Base-by-base conservation (phyloP, 495 filamentous ascomycete genomes). In the Penicillium coffeae region DNA sequence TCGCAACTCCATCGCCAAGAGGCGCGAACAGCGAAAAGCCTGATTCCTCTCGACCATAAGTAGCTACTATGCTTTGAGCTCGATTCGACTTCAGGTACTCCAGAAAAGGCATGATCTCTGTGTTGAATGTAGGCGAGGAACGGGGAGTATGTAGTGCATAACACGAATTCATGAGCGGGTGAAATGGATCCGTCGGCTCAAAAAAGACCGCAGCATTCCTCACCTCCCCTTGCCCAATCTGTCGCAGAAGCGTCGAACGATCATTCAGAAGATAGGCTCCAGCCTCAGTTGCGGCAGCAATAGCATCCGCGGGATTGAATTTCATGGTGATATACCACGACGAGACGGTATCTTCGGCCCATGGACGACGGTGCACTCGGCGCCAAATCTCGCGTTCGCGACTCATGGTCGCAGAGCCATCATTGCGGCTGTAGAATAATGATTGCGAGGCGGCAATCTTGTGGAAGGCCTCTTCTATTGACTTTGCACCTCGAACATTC, bases 371-470 rank as follows among this genome's bases (percentile, higher is more conserved):
- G 27, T 42, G 39, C 8, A 19, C 21, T 27, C 20, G 39, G 20
- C 39, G 20, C 39, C 39, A 42, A n/a, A 42, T 42, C 15, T 42
- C 39, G 1, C 21, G 39, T 42, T 42, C 39, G 13, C 15, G 21
- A n/a, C 20, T n/a, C 39, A 42, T 42, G 8, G 39, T 42, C 3
- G 39, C 39, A 8, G 20, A 42, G 13, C 39, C 39, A 25, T 27
- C 39, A n/a, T 42, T 14, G 13, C 20, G 21, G 21, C 14, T 42
- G 20, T 42, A 27, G 15, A 42, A 42, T 12, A 42, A 20, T 2
- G 20, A 42, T 15, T 42, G 39, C 1, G 19, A 21, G 10, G 19
- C 14, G 10, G 39, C 39, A n/a, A 42, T 27, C 27, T 13, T 18
- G n/a, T 25, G 10, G 7, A 42, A 42, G 13, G 20, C 20, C 3